Evolutionary conservation across 352 stramenopile genomes (phyloP), one percentile per base, ranked within the genome.

Genomic region (Phytophthora pseudosyringae): DNA sequence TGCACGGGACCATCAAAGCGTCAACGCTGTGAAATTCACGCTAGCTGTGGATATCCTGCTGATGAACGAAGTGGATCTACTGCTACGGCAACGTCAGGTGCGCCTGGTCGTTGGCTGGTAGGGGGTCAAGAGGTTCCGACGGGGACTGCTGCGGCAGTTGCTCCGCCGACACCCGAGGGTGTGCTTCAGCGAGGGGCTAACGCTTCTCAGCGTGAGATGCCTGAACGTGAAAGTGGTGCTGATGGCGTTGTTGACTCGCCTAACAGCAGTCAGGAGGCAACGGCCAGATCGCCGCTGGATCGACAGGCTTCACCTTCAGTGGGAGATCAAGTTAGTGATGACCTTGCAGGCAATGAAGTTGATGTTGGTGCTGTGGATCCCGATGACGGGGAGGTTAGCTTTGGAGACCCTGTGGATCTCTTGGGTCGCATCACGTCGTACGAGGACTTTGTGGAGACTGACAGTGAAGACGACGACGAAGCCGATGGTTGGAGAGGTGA

Each of bases 381-480:
- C 4, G 35, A 40, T 1, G 11, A 5, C 11, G 35, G 11, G 8
- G 35, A n/a, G 35, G 11, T 7, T 15, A 40, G 16, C n/a, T 47
- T 47, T 47, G 40, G 21, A 31, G 40, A 47, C 10, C 40, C 40
- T 31, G 18, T n/a, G 40, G 40, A n/a, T 47, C 31, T 31, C 18
- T 31, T 47, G 40, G 40, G 31, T 4, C 21, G 40, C 40, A n/a
- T 47, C 18, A 18, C 18, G 29, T 25, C 40, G 16, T 47, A n/a
- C 18, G 18, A 31, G 15, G 40, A n/a, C 29, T 3, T 47, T 7
- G 6, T 2, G 18, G 21, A 47, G 16, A 47, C 12, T n/a, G 40
- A 47, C 18, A 9, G n/a, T n/a, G n/a, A 47, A 31, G 40, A 39
- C 25, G 25, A 39, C 21, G 54, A 54, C 15, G 32, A 54, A 39